Conservation (phyloP, 2,329 filamentous ascomycete genomes). For the Botrytis hyacinthi region DNA sequence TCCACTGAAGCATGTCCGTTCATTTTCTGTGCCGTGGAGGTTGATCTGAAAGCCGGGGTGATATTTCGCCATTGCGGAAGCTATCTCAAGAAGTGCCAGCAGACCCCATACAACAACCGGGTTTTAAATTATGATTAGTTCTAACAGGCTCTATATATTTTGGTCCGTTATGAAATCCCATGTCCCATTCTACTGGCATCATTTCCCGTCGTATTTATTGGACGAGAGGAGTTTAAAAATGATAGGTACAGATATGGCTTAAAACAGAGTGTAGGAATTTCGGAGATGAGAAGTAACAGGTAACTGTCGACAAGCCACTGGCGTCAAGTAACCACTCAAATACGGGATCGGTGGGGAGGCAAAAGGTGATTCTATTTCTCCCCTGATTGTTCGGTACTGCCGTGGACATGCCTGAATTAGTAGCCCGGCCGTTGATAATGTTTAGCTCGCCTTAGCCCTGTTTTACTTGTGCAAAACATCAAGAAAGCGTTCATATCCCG, state of each 20-base stretch:
- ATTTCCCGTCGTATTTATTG: neutral
- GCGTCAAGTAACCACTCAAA: slow-evolving; percentile 28
- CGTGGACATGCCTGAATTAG: slow-evolving; percentile 8
- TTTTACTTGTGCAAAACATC: neutral
- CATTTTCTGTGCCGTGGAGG: slow-evolving; percentile 7
- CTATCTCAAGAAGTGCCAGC: slow-evolving; percentile 20
- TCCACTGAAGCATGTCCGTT: neutral
- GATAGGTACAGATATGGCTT: slow-evolving; percentile 9
- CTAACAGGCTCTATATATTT: neutral
- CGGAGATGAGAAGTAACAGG: slow-evolving; percentile 32
- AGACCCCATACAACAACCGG: slow-evolving; percentile 10
- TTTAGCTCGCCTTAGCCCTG: slow-evolving; percentile 17
- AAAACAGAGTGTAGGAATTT: slow-evolving; percentile 25
- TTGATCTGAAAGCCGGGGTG: slow-evolving; percentile 19
- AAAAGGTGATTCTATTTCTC: slow-evolving; percentile 13
- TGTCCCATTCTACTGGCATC: neutral
- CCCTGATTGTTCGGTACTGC: slow-evolving; percentile 18
- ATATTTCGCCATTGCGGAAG: slow-evolving; percentile 21
- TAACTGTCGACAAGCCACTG: slow-evolving; percentile 27
- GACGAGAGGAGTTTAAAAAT: slow-evolving; percentile 5
- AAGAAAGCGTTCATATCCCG: neutral
- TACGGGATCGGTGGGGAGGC: slow-evolving; percentile 24
- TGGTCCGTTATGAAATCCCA: neutral
- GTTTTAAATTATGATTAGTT: slow-evolving; percentile 7
- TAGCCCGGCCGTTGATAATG: neutral